Conservation (phyloP, 495 filamentous ascomycete genomes). For the Aspergillus carlsbadensis region DNA sequence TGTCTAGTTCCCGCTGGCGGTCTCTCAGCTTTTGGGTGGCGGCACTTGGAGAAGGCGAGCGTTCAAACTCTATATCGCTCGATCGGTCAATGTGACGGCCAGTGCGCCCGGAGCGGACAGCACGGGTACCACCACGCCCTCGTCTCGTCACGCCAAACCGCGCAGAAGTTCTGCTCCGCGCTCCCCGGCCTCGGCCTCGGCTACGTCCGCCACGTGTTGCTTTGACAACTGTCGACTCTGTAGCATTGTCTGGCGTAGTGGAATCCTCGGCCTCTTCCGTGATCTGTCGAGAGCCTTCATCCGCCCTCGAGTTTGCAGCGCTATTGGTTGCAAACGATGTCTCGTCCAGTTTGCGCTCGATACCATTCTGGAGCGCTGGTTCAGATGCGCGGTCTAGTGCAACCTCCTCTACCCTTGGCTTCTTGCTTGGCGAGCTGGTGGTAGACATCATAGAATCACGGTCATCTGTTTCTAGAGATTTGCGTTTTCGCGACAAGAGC, state of each 20-base stretch:
- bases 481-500: conserved; percentile 29
- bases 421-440: conserved; percentile 24
- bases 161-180: conserved; percentile 31
- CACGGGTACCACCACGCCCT: conserved; percentile 23
- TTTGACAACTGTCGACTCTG: conserved; percentile 18
- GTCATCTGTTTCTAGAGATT: conserved; percentile 28
- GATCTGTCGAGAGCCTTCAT: conserved; percentile 21
- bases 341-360: conserved; percentile 15
- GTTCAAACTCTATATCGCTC: conserved; percentile 31
- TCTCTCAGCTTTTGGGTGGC: conserved; percentile 36
- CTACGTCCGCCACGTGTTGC: conserved; percentile 38
- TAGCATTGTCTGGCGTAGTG: conserved; percentile 19
- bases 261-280: conserved; percentile 23
- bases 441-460: conserved; percentile 15
- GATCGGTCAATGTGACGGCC: conserved; percentile 26
- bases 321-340: conserved; percentile 21
- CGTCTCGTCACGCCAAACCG: conserved; percentile 21
- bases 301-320: conserved; percentile 14
- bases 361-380: conserved; percentile 23
- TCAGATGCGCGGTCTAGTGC: conserved; percentile 23
- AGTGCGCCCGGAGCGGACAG: conserved; percentile 21
- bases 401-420: conserved; percentile 32
- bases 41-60: conserved; percentile 37
- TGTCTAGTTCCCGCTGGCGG: conserved; percentile 43
- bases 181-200: conserved; percentile 39